Percentiles rank a stretch among this genome's conserved stretches.
phyloP scores from a whole-genome alignment of 2,329 filamentous ascomycete genomes.

The Colletotrichum scovillei region DNA sequence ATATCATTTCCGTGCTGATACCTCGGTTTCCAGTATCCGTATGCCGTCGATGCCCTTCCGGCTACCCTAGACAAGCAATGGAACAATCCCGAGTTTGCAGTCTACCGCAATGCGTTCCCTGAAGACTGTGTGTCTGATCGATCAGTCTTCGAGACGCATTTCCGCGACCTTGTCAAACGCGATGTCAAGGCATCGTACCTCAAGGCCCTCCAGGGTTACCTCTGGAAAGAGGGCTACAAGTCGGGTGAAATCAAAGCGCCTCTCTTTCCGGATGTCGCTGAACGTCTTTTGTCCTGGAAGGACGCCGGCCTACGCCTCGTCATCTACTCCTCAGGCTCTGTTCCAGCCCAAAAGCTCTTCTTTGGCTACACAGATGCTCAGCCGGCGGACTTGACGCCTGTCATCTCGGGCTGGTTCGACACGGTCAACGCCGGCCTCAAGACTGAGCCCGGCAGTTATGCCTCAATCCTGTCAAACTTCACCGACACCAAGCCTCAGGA shows the following conservation, averaged over 20 bases:
- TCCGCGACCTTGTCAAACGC: slow-evolving; percentile 74
- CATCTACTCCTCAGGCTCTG: slow-evolving; percentile 86
- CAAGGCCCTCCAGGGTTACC: slow-evolving; percentile 82
- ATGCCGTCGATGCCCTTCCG: slow-evolving; percentile 76
- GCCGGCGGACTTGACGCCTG: slow-evolving; percentile 67
- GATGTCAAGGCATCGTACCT: slow-evolving; percentile 83
- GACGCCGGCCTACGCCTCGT: slow-evolving; percentile 67
- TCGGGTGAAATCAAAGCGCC: slow-evolving; percentile 77
- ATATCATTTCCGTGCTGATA: slow-evolving; percentile 10
- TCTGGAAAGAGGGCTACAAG: slow-evolving; percentile 81
- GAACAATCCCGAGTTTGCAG: slow-evolving; percentile 71
- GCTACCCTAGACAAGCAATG: slow-evolving; percentile 73
- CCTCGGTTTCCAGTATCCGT: slow-evolving; percentile 72
- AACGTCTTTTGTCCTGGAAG: slow-evolving; percentile 70
- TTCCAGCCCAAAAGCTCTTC: slow-evolving; percentile 83
- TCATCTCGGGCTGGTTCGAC: slow-evolving; percentile 79
- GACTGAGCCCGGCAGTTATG: slow-evolving; percentile 74
- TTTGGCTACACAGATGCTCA: slow-evolving; percentile 74
- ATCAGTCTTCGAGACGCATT: slow-evolving; percentile 72
- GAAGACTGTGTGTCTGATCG: slow-evolving; percentile 69
- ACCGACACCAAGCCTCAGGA: slow-evolving; percentile 58
- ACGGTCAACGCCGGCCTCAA: slow-evolving; percentile 85
- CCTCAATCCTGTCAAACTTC: slow-evolving; percentile 66
- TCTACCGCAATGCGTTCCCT: slow-evolving; percentile 79
- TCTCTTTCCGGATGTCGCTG: slow-evolving; percentile 80